Evolutionary conservation across 176 grass and related monocot genomes (phyloP), one percentile per base, ranked within the genome.

Genomic region (Aechmea fasciata): DNA sequence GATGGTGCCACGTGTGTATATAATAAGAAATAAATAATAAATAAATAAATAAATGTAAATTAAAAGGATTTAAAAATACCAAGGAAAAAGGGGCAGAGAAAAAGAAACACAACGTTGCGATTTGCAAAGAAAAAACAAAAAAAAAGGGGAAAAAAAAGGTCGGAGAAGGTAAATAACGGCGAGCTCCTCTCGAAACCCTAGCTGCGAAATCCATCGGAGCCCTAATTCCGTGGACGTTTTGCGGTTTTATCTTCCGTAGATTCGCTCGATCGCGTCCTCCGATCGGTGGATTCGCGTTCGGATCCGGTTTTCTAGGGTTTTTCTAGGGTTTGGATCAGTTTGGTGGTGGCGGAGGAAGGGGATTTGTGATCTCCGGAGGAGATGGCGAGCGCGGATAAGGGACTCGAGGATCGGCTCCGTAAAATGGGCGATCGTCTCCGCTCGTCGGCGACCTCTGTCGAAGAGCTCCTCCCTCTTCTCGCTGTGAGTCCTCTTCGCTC

Each of bases 391-490:
- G 17, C 77, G 22, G 77, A 71, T 5, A 79, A 79, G 10, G 63
- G 65, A 26, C 67, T 79, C 4, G 77, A 79, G 51, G 57, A 71
- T 6, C 22, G 71, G 10, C 69, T 79, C 50, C 52, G 63, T 3
- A 68, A 71, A 2, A 25, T 69, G 3, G 77, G 77, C 10, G 52
- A 0, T 12, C 62, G 71, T 41, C 77, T 79, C n/a, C 11, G 18
- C 14, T 79, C 77, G 24, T 68, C 77, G 18, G 68, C 77, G 5
- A 13, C 68, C 9, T 62, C 67, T 14, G 55, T 69, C 52, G 52
- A 71, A 1, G 68, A 79, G 3, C 66, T 79, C 20, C 77, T 79
- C 11, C 47, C 77, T 51, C 57, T 79, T 15, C 77, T 79, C 47
- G 77, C 72, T 72, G 77, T 79, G 22, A 79, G 47, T 11, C 19